Evolutionary conservation across 2,329 filamentous ascomycete species (phyloP), one percentile per base, ranked within the genome.

Genomic region (Penicillium sp.): DNA sequence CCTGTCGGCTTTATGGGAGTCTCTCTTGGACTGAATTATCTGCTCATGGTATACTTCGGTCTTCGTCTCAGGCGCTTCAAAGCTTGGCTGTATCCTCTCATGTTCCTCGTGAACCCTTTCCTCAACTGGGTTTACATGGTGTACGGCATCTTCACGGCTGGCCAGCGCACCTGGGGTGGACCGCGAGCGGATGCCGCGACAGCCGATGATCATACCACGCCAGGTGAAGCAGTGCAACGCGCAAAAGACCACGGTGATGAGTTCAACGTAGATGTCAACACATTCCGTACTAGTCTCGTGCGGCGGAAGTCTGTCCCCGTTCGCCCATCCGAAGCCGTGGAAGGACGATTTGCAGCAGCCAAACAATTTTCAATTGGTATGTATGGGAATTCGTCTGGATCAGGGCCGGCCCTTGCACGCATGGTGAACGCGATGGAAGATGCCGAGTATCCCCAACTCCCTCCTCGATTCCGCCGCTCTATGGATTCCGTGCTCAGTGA

Each of bases 51-150:
- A 57, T 97, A 96, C 78, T 97, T 97, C 72, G 93, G 91, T 22
- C 83, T 87, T 52, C 92, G 91, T 74, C 83, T 97, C 46, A 87
- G 88, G 57, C 85, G 94, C 10, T 97, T 88, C 79, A 97, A 99
- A 79, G 89, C 95, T 58, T 93, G 91, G 88, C 80, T 97, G 5
- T 97, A 97, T 70, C 93, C 93, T 0, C 67, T 97, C 59, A 97
- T 97, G 92, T 97, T 97, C 71, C 77, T 96, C 44, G 74, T 97
- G 59, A 97, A 97, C 69, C 93, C 94, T 0, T 95, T 97, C 70
- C 92, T 97, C 81, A 97, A 97, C 75, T 97, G 93, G 93, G 84
- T 91, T 55, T 97, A 97, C 77, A 96, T 97, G 89, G 89, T 96
- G 2, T 96, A 97, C 72, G 92, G 92, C 43, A 95, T 96, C 64